These are phyloP conservation scores for Emericellopsis atlantica DNA, from an alignment of 2,329 filamentous ascomycete genomes.

Conservation along the genomic window DNA sequence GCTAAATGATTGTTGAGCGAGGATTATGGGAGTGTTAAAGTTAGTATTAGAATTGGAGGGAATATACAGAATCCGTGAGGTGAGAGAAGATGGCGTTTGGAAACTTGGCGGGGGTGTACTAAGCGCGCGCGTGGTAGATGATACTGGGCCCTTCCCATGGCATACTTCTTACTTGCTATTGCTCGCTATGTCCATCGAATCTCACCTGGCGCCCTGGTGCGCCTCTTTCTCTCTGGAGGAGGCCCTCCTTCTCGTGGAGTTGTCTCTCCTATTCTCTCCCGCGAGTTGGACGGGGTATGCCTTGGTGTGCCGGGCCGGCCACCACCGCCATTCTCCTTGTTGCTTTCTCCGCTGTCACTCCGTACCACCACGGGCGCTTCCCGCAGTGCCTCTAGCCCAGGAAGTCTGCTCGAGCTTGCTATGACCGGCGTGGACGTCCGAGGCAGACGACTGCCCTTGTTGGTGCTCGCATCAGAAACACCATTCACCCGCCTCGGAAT, in stretches of 20 bases:
- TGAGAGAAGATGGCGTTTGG: no score
- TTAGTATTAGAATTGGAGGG: no score
- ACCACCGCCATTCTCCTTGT: constrained; percentile 21
- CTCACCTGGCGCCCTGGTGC: constrained; percentile 12
- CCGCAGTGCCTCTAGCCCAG: constrained; percentile 3
- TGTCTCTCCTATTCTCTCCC: constrained; percentile 1
- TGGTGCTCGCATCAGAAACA: constrained; percentile 20
- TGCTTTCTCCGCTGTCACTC: constrained; percentile 25
- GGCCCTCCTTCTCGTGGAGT: constrained; percentile 1
- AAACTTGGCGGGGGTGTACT: no score
- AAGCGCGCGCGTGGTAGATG: no score
- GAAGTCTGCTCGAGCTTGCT: constrained; percentile 8
- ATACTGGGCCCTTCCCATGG: no score
- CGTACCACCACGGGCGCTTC: constrained; percentile 19
- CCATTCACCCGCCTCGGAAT: constrained; percentile 27
- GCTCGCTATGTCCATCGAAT: constrained; percentile 10
- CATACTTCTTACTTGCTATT: constrained; percentile 19
- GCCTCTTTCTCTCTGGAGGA: constrained; percentile 10
- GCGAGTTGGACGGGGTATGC: background rate
- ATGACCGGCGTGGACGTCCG: constrained; percentile 19
- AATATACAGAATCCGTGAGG: no score
- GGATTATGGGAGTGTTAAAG: no score
- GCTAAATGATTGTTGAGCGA: no score
- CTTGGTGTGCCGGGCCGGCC: background rate
- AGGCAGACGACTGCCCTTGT: constrained; percentile 23